Evolutionary conservation across 306 rosid species (phyloP), one percentile per base, ranked within the genome.

Genomic region (Rosa lucieae): DNA sequence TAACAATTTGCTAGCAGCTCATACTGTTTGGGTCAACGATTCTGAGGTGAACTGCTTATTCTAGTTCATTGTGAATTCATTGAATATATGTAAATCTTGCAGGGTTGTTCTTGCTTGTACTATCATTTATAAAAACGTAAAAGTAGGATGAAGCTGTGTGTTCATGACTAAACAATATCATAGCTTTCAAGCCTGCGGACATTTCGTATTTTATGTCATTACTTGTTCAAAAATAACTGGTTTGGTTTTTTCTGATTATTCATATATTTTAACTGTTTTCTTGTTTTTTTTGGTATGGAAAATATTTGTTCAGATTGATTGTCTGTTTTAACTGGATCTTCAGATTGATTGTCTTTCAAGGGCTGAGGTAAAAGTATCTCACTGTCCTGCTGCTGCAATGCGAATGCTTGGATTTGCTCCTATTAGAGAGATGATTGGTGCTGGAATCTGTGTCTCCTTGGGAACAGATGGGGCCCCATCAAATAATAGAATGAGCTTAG

Each of bases 401-500:
- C 79, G 92, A 76, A 94, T 94, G 98, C 97, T 94, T 86, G 96
- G 92, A 85, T 94, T 92, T 88, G 97, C 94, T 46, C 98, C 96
- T 26, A 81, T 94, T 52, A 87, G 84, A 87, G 96, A 94, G 96
- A 94, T 94, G 98, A 92, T 90, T 42, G 86, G 85, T 78, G 89
- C 98, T 79, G 94, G 91, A 75, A 76, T 92, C 21, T 88, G 94
- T 83, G 96, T 94, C 89, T 94, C 97, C 48, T 78, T 92, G 79
- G 97, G 98, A 76, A 94, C 97, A 70, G 97, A 94, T 79, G 96
- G 94, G 77, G 97, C 97, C 35, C 98, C 98, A 43, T 90, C 98
- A 76, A 94, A 94, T 86, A 94, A 90, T 49, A 89, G 96, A 89
- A 94, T 94, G 94, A 92, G 93, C 93, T 89, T 92, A 43, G 91